phyloP scores from a whole-genome alignment of 257 asterid genomes.

The Salvia miltiorrhiza region DNA sequence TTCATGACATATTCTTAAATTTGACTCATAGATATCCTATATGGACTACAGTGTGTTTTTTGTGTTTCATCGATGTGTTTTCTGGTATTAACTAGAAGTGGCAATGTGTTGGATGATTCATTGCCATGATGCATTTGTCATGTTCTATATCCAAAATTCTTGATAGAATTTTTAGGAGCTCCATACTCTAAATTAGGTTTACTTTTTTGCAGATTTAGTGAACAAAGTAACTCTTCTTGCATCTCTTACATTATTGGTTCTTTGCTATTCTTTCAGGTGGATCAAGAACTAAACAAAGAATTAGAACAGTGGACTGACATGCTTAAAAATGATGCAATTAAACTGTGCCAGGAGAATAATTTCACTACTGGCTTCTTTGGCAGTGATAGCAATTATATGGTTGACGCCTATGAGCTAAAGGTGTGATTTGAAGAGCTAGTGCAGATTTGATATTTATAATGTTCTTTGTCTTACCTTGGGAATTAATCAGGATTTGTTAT shows the following conservation, averaged over 20 bases:
- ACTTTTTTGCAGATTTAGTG: neutral
- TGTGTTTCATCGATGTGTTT: neutral
- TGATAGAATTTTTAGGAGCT: neutral
- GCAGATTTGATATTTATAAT: conserved; percentile 1
- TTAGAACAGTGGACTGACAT: conserved; percentile 92
- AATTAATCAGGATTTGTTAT: conserved; percentile 11
- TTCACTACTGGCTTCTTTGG: conserved; percentile 91
- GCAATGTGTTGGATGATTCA: conserved; percentile 4
- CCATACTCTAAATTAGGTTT: neutral
- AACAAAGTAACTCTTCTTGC: conserved; percentile 3
- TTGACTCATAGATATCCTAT: neutral
- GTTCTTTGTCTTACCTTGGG: neutral
- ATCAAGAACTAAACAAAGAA: conserved; percentile 78
- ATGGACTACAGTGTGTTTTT: neutral
- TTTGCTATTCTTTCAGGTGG: conserved; percentile 56
- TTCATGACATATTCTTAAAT: neutral
- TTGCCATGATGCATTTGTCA: neutral
- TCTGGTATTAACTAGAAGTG: neutral
- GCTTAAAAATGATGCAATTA: conserved; percentile 79
- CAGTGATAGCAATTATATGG: conserved; percentile 73
- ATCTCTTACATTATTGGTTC: conserved; percentile 8
- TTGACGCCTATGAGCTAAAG: conserved; percentile 97
- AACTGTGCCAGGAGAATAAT: conserved; percentile 86
- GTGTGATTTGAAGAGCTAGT: conserved; percentile 32
- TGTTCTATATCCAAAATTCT: neutral